Base-by-base conservation (phyloP, 306 rosid genomes). In the Ziziphus jujuba region DNA sequence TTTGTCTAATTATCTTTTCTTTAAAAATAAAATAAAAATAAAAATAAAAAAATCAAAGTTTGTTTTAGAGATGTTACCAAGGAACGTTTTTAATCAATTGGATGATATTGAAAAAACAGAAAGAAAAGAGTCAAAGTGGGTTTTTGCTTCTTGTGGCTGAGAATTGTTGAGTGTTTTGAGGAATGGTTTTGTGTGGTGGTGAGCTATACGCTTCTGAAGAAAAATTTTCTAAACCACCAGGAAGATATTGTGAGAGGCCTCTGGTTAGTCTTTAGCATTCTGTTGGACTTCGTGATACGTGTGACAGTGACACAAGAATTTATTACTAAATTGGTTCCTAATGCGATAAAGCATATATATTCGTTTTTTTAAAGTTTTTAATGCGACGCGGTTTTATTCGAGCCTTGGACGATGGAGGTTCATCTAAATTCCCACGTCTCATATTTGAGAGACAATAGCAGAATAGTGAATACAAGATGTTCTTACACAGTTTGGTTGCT, bases 71-170 rank as follows among this genome's bases (percentile, higher is more conserved):
- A 49, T 24, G 61, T 24, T 16, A 6, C 6, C 31, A 59, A 49
- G 60, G 33, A 65, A 40, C 61, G 44, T 38, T 66, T 43, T 10
- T 11, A 56, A 17, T 45, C 13, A 21, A 15, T 48, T 6, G 25
- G 56, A 4, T 11, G 14, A 25, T 45, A 33, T 31, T 28, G 16
- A n/a, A n/a, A 36, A 25, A 25, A 45, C 5, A 45, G 23, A 52
- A 20, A 49, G 44, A 24, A 24, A 65, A 23, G 66, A 35, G 35
- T 61, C n/a, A 22, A 64, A 67, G 52, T 78, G 61, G 38, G 35
- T 33, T n/a, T 63, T 72, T 65, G 23, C 15, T 33, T 74, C 72
- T 65, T 85, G 91, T 88, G 95, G 89, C 63, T 72, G 72, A 83
- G 65, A 81, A 65, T 88, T 61, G 84, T 67, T 50, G 70, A 6